Evolutionary conservation across 208 protist genomes (phyloP).

Genomic region (Crithidia thermophila): DNA sequence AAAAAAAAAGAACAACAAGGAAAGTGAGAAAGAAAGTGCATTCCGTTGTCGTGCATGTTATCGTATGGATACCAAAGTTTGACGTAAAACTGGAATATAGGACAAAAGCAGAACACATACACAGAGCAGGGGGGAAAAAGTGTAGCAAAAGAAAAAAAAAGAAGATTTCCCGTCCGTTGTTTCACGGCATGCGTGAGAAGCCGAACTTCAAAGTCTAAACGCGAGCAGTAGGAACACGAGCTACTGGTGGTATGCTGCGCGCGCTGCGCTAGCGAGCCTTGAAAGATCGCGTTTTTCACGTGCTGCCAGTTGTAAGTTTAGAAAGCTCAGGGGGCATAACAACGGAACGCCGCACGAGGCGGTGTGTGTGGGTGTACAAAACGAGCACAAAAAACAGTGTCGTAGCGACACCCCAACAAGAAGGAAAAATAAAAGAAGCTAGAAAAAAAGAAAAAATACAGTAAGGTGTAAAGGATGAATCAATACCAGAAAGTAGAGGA

Average conservation of each 20-base stretch:
- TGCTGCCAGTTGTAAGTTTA: too few species aligned
- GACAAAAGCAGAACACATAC: background rate
- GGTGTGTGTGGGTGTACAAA: background rate
- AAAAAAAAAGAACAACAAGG: background rate
- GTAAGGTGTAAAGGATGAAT: background rate
- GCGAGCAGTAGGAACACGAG: too few species aligned
- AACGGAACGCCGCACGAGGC: background rate
- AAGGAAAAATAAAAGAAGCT: background rate
- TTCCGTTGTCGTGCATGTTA: too few species aligned
- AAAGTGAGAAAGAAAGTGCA: background rate
- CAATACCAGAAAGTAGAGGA: background rate
- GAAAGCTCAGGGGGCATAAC: background rate
- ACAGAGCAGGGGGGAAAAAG: background rate
- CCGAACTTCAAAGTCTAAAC: too few species aligned
- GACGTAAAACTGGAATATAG: background rate
- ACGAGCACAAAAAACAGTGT: slow-evolving; percentile 1
- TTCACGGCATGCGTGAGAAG: too few species aligned
- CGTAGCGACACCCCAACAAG: background rate
- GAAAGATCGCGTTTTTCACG: too few species aligned
- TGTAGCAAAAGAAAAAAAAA: background rate
- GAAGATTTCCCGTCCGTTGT: background rate
- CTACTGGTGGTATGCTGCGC: too few species aligned
- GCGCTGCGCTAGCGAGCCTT: too few species aligned
- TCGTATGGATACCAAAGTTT: too few species aligned
- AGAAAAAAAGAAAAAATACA: background rate